Evolutionary conservation across 345 rosid species (phyloP).

Genomic region (Sapria himalayana): DNA sequence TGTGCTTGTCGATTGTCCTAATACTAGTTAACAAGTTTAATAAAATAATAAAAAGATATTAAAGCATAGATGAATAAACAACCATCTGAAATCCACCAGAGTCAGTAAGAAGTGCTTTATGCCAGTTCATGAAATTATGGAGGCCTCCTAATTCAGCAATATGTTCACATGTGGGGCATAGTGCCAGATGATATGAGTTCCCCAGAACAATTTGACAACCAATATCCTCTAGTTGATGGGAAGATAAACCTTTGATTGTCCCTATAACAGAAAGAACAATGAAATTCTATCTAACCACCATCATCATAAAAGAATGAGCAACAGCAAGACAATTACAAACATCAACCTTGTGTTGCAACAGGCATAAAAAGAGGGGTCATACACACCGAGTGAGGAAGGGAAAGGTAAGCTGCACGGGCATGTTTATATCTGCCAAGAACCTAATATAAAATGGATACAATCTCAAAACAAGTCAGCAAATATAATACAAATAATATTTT

Average conservation of each 20-base stretch:
- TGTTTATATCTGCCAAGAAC: constrained; percentile 55
- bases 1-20: too few species aligned
- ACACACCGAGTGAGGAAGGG: constrained; percentile 46
- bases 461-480: too few species aligned
- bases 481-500: too few species aligned
- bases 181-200: constrained; percentile 66
- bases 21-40: too few species aligned
- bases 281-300: constrained; percentile 2
- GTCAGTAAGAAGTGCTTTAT: constrained; percentile 61
- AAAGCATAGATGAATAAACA: too few species aligned
- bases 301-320: neutral
- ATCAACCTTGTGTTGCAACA: constrained; percentile 63
- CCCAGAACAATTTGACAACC: constrained; percentile 79
- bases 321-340: neutral
- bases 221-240: constrained; percentile 63
- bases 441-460: constrained; percentile 14
- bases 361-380: constrained; percentile 80
- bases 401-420: constrained; percentile 59
- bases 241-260: constrained; percentile 57
- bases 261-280: constrained; percentile 21
- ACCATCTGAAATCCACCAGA: constrained; percentile 93
- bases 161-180: constrained; percentile 64
- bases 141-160: constrained; percentile 64
- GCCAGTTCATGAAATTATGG: constrained; percentile 77
- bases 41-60: too few species aligned